phyloP scores from a whole-genome alignment of 1,139 yeast genomes.

The Blastobotrys illinoisensis region DNA sequence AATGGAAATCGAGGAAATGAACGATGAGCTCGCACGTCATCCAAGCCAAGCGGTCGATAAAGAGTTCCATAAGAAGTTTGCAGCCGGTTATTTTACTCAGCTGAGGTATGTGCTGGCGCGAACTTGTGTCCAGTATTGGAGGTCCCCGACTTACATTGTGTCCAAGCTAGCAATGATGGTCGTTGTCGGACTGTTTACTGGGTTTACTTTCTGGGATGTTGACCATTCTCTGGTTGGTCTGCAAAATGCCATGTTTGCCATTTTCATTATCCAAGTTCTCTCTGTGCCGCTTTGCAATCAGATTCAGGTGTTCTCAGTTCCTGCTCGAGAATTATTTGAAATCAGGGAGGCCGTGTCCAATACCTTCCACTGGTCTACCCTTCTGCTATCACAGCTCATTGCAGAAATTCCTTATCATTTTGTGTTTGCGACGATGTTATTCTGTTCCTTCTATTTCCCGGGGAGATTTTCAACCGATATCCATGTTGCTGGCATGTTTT shows the following conservation, averaged over 20 bases:
- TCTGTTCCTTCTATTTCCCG: slow-evolving; percentile 54
- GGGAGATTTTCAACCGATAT: slow-evolving; percentile 42
- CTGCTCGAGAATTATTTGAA: slow-evolving; percentile 52
- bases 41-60: slow-evolving; percentile 20
- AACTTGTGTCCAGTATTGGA: slow-evolving; percentile 35
- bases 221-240: slow-evolving; percentile 45
- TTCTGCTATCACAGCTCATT: slow-evolving; percentile 47
- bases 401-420: slow-evolving; percentile 55
- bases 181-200: slow-evolving; percentile 46
- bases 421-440: slow-evolving; percentile 47
- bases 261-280: slow-evolving; percentile 46
- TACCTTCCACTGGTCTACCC: slow-evolving; percentile 59
- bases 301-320: slow-evolving; percentile 52
- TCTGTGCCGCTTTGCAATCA: slow-evolving; percentile 53
- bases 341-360: slow-evolving; percentile 60
- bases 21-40: slow-evolving; percentile 23
- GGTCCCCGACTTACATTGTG: slow-evolving; percentile 38
- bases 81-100: slow-evolving; percentile 32
- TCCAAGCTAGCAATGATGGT: slow-evolving; percentile 23
- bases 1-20: slow-evolving; percentile 21
- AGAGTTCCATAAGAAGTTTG: slow-evolving; percentile 20
- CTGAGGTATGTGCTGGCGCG: slow-evolving; percentile 34
- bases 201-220: slow-evolving; percentile 51
- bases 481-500: slow-evolving; percentile 50
- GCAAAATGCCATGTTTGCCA: slow-evolving; percentile 48